Percentiles rank a stretch among this genome's conserved stretches.
These are phyloP conservation scores for Tripidium arundinaceum DNA, from an alignment of 202 grass and related monocot genomes.

Conservation along the genomic window DNA sequence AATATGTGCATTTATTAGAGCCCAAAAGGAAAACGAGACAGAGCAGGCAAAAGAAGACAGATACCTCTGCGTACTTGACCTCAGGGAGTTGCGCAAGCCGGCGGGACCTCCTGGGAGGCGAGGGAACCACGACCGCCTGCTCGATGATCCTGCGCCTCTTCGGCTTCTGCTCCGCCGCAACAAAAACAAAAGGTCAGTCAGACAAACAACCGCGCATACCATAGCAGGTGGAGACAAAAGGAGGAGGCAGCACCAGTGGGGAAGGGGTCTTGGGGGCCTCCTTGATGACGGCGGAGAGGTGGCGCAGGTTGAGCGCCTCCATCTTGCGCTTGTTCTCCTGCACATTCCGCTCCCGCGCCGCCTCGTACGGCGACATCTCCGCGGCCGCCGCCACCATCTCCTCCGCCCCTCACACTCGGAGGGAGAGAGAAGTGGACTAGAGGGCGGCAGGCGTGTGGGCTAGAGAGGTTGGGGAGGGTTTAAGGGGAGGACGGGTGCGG, in stretches of 20 bases:
- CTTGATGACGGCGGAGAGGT: slow-evolving; percentile 53
- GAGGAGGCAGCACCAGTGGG: slow-evolving; percentile 33
- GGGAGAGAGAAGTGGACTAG: neutral
- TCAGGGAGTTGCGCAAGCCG: slow-evolving; percentile 52
- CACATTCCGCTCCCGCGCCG: slow-evolving; percentile 58
- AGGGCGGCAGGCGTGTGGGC: too few relatives aligned
- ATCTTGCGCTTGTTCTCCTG: slow-evolving; percentile 91
- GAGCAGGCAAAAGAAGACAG: neutral
- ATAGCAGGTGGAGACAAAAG: neutral
- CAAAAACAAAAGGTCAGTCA: neutral
- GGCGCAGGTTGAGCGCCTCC: slow-evolving; percentile 72
- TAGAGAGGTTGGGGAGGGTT: too few relatives aligned
- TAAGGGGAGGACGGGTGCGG: too few relatives aligned
- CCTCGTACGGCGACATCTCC: slow-evolving; percentile 59
- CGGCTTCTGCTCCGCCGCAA: slow-evolving; percentile 38
- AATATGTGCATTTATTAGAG: neutral
- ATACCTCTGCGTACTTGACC: slow-evolving; percentile 50
- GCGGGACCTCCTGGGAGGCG: slow-evolving; percentile 61
- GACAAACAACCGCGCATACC: neutral
- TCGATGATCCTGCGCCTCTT: slow-evolving; percentile 58
- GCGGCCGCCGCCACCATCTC: slow-evolving; percentile 18
- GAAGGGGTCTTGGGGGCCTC: slow-evolving; percentile 59
- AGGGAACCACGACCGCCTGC: slow-evolving; percentile 11
- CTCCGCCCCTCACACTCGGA: neutral
- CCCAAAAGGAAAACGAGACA: neutral